Evolutionary conservation across 805 yeast genomes (phyloP).

Genomic region (Huiozyma naganishii): DNA sequence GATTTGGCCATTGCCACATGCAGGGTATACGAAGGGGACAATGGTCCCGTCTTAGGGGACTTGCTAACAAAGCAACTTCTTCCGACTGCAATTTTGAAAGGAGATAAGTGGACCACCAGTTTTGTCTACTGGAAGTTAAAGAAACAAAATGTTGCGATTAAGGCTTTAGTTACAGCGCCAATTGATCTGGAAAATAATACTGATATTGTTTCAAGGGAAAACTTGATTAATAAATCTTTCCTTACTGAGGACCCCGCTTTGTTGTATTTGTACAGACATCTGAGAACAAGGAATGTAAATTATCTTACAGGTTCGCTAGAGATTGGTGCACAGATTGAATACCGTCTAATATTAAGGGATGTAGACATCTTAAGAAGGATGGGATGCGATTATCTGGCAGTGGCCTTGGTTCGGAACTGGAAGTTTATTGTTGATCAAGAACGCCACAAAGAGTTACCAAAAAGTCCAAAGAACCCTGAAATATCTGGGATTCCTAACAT

Average conservation of each 20-base stretch:
- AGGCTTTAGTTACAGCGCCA: conserved; percentile 54
- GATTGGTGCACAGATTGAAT: conserved; percentile 40
- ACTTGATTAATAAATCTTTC: conserved; percentile 33
- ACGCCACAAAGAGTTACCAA: conserved; percentile 1
- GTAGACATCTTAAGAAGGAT: conserved; percentile 63
- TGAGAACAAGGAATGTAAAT: conserved; percentile 43
- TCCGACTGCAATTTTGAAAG: conserved; percentile 46
- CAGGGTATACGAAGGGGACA: conserved; percentile 58
- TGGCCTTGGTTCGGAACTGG: conserved; percentile 61
- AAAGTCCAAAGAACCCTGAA: conserved; percentile 1
- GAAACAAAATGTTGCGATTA: conserved; percentile 42
- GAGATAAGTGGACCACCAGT: conserved; percentile 73
- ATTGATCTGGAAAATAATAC: conserved; percentile 27
- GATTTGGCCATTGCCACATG: conserved; percentile 75
- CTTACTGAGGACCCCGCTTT: conserved; percentile 76
- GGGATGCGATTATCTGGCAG: conserved; percentile 82
- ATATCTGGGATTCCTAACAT: conserved; percentile 1
- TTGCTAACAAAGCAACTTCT: conserved; percentile 42
- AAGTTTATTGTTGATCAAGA: conserved; percentile 31
- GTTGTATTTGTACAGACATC: conserved; percentile 48
- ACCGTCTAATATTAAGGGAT: conserved; percentile 49
- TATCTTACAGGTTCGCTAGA: conserved; percentile 40
- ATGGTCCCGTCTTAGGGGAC: conserved; percentile 40
- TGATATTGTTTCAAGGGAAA: conserved; percentile 21
- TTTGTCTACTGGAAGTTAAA: conserved; percentile 67